These are phyloP conservation scores for Trichoderma simmonsii DNA, from an alignment of 2,329 filamentous ascomycete species.

Conservation along the genomic window DNA sequence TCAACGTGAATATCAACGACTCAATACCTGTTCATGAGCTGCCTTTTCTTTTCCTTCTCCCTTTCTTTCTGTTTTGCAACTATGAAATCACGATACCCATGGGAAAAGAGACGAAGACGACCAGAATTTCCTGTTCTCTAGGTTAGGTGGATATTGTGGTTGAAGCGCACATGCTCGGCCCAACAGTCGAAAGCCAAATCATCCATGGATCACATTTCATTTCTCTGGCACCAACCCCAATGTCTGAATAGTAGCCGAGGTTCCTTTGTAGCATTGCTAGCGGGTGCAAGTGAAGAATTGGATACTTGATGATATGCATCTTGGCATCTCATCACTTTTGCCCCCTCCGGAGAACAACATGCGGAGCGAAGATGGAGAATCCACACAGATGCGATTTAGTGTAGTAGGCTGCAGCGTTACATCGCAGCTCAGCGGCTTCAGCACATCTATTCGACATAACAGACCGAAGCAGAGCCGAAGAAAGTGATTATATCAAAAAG, in stretches of 20 bases:
- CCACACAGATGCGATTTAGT: neutral
- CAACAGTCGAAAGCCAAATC: neutral
- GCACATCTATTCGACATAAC: neutral
- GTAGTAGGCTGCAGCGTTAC: neutral
- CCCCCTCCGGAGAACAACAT: neutral
- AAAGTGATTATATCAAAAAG: neutral
- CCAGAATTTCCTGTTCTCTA: neutral
- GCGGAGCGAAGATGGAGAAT: neutral
- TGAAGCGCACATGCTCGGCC: neutral
- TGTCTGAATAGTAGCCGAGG: neutral
- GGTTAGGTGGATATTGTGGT: neutral
- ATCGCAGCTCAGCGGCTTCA: neutral
- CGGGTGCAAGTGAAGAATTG: neutral
- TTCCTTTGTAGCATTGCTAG: neutral
- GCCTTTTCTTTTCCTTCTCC: neutral
- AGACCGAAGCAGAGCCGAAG: constrained; percentile 12
- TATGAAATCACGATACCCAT: neutral
- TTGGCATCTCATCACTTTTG: neutral
- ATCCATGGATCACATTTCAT: neutral
- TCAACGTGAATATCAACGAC: neutral
- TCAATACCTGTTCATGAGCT: neutral
- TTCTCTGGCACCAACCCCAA: neutral
- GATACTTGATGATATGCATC: neutral
- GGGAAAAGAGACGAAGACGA: neutral
- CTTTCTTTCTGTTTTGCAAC: neutral